These are phyloP conservation scores for Lachnellula hyalina DNA, from an alignment of 2,329 filamentous ascomycete genomes.

Conservation along the genomic window DNA sequence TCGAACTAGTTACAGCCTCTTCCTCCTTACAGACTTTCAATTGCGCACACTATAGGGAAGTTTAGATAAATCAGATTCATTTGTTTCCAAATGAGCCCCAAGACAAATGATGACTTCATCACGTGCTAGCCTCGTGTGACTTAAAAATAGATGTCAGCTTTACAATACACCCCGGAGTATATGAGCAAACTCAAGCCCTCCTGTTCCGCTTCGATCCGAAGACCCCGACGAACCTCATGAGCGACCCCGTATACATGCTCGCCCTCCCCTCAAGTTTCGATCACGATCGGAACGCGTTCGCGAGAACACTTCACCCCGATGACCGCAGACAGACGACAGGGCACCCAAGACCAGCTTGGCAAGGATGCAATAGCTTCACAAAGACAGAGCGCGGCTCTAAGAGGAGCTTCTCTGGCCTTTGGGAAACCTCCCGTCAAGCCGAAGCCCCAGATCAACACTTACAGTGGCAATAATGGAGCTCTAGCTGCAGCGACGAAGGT, in stretches of 20 bases:
- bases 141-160: background rate
- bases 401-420: constrained; percentile 44
- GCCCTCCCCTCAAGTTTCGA: constrained; percentile 10
- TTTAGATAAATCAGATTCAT: too few relatives aligned
- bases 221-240: constrained; percentile 10
- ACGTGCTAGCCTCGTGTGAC: background rate
- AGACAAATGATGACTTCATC: background rate
- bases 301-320: constrained; percentile 12
- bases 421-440: constrained; percentile 38
- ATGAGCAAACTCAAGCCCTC: background rate
- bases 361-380: constrained; percentile 12
- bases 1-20: too few relatives aligned
- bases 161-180: too few relatives aligned
- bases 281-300: constrained; percentile 14
- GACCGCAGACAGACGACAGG: constrained; percentile 3
- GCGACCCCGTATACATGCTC: constrained; percentile 12
- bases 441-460: constrained; percentile 33
- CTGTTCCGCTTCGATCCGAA: background rate
- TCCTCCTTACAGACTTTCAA: too few relatives aligned
- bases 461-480: constrained; percentile 39
- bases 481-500: constrained; percentile 41
- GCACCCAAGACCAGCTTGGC: constrained; percentile 14
- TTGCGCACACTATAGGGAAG: too few relatives aligned
- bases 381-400: constrained; percentile 39
- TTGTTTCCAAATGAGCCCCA: too few relatives aligned